These are phyloP conservation scores for Aquanectria penicillioides DNA, from an alignment of 2,329 filamentous ascomycete genomes.

Conservation along the genomic window DNA sequence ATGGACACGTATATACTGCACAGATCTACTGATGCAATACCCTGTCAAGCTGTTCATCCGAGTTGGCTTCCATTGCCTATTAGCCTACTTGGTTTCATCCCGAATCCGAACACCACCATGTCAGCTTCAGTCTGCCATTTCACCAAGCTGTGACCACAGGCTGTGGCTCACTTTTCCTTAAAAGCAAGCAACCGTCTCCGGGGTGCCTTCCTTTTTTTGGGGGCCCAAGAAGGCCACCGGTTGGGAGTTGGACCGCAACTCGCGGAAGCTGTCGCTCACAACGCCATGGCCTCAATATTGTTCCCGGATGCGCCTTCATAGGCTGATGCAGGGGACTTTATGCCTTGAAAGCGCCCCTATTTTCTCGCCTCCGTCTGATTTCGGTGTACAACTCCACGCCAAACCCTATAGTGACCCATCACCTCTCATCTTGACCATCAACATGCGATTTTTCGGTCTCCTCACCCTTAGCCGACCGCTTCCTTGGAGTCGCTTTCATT, in stretches of 20 bases:
- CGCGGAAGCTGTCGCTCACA: too few species aligned
- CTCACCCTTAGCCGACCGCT: neutral
- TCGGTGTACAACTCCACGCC: neutral
- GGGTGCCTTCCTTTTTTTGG: too few species aligned
- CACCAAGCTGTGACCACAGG: neutral
- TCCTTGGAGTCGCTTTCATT: neutral
- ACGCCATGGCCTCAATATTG: too few species aligned
- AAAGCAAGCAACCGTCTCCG: too few species aligned
- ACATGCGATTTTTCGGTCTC: neutral
- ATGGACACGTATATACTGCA: too few species aligned
- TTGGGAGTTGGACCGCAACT: too few species aligned
- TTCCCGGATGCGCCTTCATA: neutral
- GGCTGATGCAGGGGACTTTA: neutral
- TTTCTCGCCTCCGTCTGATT: neutral
- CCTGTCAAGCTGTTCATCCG: neutral
- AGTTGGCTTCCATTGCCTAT: neutral
- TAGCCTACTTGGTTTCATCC: conserved; percentile 1
- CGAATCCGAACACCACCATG: conserved; percentile 10
- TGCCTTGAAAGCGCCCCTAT: neutral
- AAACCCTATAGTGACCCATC: neutral
- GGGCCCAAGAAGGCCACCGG: too few species aligned
- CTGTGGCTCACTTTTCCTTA: too few species aligned
- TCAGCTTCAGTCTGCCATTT: neutral
- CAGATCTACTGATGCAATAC: too few species aligned
- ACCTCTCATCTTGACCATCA: neutral